Percentiles rank a stretch among this genome's conserved stretches.
These are phyloP conservation scores for Dalbergia cultrata DNA, from an alignment of 306 rosid species.

Conservation along the genomic window DNA sequence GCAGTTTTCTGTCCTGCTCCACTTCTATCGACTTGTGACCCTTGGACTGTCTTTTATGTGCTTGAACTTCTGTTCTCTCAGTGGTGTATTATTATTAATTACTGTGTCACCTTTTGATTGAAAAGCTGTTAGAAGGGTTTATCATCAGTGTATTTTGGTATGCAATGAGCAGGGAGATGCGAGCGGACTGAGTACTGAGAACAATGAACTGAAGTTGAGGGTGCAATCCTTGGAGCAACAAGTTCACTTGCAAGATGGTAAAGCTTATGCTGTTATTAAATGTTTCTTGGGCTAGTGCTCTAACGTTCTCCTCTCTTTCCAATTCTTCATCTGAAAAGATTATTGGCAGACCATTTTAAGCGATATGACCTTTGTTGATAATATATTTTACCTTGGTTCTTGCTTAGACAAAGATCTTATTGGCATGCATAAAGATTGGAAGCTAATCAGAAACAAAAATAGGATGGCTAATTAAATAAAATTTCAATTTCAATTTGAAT, in stretches of 20 bases:
- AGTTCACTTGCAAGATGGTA: slow-evolving; percentile 91
- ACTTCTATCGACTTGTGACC: slow-evolving; percentile 20
- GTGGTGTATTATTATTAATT: slow-evolving; percentile 24
- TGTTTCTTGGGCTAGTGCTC: neutral
- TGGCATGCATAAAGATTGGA: neutral
- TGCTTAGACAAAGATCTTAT: neutral
- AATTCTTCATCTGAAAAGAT: neutral
- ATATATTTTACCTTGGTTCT: neutral
- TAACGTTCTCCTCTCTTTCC: neutral
- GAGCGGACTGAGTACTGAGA: slow-evolving; percentile 73
- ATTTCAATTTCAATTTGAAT: no score
- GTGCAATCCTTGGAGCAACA: slow-evolving; percentile 89
- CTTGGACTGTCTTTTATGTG: neutral
- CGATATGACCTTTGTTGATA: neutral
- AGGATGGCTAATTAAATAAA: neutral
- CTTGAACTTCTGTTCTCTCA: neutral
- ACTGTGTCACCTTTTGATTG: slow-evolving; percentile 10
- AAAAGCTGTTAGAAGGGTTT: neutral
- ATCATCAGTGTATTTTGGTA: slow-evolving; percentile 5
- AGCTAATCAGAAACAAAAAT: neutral
- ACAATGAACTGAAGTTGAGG: slow-evolving; percentile 78
- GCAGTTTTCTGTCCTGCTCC: neutral
- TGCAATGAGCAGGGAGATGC: slow-evolving; percentile 72
- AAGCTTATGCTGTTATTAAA: slow-evolving; percentile 35
- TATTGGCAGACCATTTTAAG: neutral